Evolutionary conservation across 108 stramenopile species (phyloP).

Genomic region (Skeletonema marinoi): DNA sequence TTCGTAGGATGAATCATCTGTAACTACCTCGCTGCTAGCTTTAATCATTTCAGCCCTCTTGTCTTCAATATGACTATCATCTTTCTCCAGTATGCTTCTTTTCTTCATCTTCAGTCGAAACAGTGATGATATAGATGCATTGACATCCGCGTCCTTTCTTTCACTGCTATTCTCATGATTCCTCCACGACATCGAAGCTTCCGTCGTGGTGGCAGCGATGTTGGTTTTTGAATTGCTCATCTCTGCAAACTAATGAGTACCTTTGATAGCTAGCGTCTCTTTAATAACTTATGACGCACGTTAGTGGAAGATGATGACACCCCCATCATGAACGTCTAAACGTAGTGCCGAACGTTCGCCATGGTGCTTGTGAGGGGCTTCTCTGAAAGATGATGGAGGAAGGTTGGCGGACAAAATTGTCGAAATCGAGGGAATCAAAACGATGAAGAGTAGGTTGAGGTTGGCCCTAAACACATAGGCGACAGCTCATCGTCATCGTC

Average conservation of each 20-base stretch:
- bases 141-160: background rate
- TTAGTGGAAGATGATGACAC: background rate
- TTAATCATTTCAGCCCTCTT: background rate
- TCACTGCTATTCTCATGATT: background rate
- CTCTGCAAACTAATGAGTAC: background rate
- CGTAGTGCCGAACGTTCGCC: too few species aligned
- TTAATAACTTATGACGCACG: too few species aligned
- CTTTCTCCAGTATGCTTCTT: background rate
- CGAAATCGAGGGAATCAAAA: too few species aligned
- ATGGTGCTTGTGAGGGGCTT: too few species aligned
- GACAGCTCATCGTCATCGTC: too few species aligned
- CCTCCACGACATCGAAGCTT: background rate
- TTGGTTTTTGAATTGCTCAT: background rate
- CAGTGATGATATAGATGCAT: background rate
- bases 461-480: too few species aligned
- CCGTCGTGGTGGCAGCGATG: too few species aligned
- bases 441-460: too few species aligned
- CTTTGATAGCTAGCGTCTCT: too few species aligned
- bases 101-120: background rate
- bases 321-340: background rate
- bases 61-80: background rate
- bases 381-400: too few species aligned
- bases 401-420: too few species aligned
- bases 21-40: background rate
- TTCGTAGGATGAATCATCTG: background rate